Percentiles rank a stretch among this genome's conserved stretches.
These are phyloP conservation scores for Tetrahymena borealis DNA, from an alignment of 73 alveolate species.

Conservation along the genomic window DNA sequence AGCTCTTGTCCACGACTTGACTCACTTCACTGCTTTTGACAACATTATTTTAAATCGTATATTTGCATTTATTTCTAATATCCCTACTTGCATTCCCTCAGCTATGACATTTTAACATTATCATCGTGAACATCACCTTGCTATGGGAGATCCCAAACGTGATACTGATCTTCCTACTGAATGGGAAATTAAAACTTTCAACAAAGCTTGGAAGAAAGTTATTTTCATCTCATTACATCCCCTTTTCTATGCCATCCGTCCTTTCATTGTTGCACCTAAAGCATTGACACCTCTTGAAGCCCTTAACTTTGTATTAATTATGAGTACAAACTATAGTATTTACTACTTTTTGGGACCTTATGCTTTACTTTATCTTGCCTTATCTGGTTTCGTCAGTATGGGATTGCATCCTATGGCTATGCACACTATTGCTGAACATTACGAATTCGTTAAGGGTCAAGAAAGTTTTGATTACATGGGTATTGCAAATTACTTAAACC, in stretches of 20 bases:
- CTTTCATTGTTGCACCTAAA: slow-evolving; percentile 43
- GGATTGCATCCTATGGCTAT: slow-evolving; percentile 56
- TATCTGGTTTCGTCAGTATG: slow-evolving; percentile 45
- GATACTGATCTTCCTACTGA: slow-evolving; percentile 68
- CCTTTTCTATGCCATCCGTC: slow-evolving; percentile 57
- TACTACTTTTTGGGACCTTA: slow-evolving; percentile 16
- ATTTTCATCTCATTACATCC: slow-evolving; percentile 41
- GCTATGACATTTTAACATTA: slow-evolving; percentile 36
- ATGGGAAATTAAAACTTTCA: slow-evolving; percentile 48
- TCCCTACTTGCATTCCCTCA: slow-evolving; percentile 39
- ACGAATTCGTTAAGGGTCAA: slow-evolving; percentile 43
- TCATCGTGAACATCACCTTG: slow-evolving; percentile 40
- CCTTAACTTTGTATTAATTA: slow-evolving; percentile 21
- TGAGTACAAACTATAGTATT: slow-evolving; percentile 12
- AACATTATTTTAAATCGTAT: slow-evolving; percentile 7
- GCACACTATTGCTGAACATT: slow-evolving; percentile 66
- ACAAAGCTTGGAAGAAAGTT: slow-evolving; percentile 33
- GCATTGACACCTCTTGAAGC: slow-evolving; percentile 25
- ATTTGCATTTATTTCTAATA: slow-evolving; percentile 17
- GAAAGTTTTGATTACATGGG: slow-evolving; percentile 62
- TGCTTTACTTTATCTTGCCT: slow-evolving; percentile 45
- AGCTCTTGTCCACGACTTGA: slow-evolving; percentile 31
- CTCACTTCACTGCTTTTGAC: slow-evolving; percentile 30
- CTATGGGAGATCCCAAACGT: slow-evolving; percentile 27
- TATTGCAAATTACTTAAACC: slow-evolving; percentile 31